A percentile compares a stretch with the other conserved stretches of the same genome.
Evolutionary conservation across 225 moss, liverwort and hornwort species (phyloP).

Genomic region (Anthoceros angustus): DNA sequence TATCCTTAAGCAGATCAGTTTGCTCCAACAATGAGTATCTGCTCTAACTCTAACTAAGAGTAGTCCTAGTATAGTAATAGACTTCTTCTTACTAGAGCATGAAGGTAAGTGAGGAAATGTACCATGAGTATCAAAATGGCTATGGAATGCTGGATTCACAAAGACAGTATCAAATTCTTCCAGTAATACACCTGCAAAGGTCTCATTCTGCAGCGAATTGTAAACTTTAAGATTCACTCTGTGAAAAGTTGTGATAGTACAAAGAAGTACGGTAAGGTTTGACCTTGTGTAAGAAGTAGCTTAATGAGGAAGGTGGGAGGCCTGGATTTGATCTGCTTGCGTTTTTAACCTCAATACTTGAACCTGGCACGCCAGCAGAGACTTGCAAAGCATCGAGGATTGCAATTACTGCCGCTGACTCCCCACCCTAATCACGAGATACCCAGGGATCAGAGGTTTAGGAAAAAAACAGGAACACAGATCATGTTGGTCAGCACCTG

Average conservation of each 20-base stretch:
- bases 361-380: conserved; percentile 27
- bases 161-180: conserved; percentile 79
- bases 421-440: neutral
- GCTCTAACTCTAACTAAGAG: neutral
- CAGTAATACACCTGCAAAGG: conserved; percentile 52
- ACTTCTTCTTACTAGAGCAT: neutral
- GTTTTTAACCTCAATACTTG: conserved; percentile 42
- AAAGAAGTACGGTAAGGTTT: no score
- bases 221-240: no score
- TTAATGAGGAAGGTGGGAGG: conserved; percentile 88
- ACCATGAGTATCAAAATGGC: conserved; percentile 46
- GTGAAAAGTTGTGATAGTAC: no score
- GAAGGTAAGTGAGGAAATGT: neutral
- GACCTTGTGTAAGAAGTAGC: conserved; percentile 62
- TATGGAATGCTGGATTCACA: conserved; percentile 56
- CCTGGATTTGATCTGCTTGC: conserved; percentile 59
- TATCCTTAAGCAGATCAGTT: no score
- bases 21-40: neutral
- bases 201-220: conserved; percentile 2
- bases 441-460: neutral
- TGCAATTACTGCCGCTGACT: conserved; percentile 26
- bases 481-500: neutral
- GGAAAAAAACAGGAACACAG: neutral
- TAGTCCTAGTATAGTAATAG: neutral
- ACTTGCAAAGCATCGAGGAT: conserved; percentile 52